These are phyloP conservation scores for Hypoxylon sp. DNA, from an alignment of 2,329 filamentous ascomycete species.

Conservation along the genomic window DNA sequence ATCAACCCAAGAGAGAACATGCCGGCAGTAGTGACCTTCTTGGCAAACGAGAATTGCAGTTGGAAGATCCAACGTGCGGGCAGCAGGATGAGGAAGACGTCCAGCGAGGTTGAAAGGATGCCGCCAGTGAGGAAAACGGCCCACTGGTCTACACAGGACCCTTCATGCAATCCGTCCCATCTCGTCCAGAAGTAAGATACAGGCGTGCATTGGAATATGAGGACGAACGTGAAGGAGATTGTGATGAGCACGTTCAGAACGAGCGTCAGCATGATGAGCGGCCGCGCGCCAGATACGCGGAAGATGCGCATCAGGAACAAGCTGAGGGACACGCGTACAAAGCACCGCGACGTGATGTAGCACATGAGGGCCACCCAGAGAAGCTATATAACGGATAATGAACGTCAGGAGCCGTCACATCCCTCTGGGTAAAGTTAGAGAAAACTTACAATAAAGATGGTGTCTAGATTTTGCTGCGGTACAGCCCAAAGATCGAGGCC, in stretches of 20 bases:
- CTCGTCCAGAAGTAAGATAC: constrained; percentile 29
- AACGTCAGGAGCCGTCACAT: not conserved
- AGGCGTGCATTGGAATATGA: constrained; percentile 33
- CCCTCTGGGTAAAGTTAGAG: not conserved
- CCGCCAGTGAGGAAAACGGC: constrained; percentile 1
- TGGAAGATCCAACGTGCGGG: constrained; percentile 5
- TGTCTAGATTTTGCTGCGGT: constrained; percentile 1
- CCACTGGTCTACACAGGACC: constrained; percentile 20
- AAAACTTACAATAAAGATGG: not conserved
- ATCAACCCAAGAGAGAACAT: constrained; percentile 5
- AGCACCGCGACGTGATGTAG: not conserved
- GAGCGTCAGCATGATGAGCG: constrained; percentile 1
- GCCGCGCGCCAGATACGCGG: not conserved
- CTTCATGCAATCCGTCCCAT: constrained; percentile 32
- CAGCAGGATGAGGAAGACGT: constrained; percentile 6
- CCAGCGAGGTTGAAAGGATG: constrained; percentile 1
- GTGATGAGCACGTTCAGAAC: constrained; percentile 25
- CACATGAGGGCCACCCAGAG: not conserved
- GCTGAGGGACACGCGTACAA: constrained; percentile 4
- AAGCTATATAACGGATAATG: not conserved
- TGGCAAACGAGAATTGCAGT: not conserved
- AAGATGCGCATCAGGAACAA: constrained; percentile 8
- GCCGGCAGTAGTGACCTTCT: not conserved
- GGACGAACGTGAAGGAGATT: constrained; percentile 21
- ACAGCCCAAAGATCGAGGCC: constrained; percentile 8